Conservation (phyloP, 805 yeast species). For the Hanseniaspora pseudoguilliermondii region DNA sequence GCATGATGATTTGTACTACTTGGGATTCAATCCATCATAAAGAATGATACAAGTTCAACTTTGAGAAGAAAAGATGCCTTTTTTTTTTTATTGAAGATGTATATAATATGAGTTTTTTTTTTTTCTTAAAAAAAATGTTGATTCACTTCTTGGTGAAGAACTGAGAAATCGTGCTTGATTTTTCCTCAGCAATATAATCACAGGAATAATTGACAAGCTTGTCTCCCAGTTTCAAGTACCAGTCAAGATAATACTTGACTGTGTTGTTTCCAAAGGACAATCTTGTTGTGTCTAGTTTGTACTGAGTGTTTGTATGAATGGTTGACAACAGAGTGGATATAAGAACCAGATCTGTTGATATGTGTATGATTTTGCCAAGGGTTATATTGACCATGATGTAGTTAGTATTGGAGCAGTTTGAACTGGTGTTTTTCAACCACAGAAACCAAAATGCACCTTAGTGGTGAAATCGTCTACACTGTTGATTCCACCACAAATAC, state of each 20-base stretch:
- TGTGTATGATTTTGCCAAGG: conserved; percentile 44
- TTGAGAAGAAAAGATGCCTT: no score
- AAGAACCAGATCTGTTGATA: conserved; percentile 45
- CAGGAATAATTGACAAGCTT: conserved; percentile 49
- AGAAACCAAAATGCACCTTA: no score
- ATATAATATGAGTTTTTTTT: neutral
- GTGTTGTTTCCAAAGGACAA: conserved; percentile 34
- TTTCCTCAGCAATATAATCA: neutral
- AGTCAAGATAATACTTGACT: conserved; percentile 39
- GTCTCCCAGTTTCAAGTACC: conserved; percentile 79
- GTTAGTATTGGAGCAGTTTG: neutral
- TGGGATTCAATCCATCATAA: conserved; percentile 10
- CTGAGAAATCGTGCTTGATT: neutral
- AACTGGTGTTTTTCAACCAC: neutral
- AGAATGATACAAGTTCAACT: no score
- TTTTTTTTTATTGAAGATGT: neutral
- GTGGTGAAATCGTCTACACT: no score
- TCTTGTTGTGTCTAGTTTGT: conserved; percentile 41
- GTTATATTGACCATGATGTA: conserved; percentile 3
- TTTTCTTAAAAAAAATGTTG: neutral
- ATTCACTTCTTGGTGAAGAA: conserved; percentile 1
- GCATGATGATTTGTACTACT: conserved; percentile 1
- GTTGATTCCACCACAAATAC: no score
- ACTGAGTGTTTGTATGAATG: conserved; percentile 57
- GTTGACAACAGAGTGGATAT: conserved; percentile 62